phyloP scores from a whole-genome alignment of 768 basidiomycete species.

The Boletus reticulatus region DNA sequence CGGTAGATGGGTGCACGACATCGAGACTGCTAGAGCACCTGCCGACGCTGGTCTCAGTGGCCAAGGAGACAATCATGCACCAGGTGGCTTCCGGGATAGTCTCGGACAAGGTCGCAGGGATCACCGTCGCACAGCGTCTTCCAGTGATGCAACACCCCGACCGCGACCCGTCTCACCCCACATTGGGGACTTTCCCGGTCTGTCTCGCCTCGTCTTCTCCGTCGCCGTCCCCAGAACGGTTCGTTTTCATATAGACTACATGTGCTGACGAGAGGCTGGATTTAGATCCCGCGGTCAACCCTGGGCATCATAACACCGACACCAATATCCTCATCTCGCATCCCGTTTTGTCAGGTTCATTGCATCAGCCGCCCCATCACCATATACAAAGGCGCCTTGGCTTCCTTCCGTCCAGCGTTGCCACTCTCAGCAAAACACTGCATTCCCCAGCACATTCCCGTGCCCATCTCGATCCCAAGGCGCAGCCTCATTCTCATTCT shows the following conservation, averaged over 20 bases:
- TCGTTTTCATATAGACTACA: not conserved
- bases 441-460: constrained; percentile 19
- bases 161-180: constrained; percentile 34
- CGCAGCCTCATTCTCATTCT: constrained; percentile 39
- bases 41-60: constrained; percentile 7
- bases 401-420: constrained; percentile 37
- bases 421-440: constrained; percentile 34
- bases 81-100: constrained; percentile 3
- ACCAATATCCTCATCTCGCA: constrained; percentile 8
- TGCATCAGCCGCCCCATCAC: constrained; percentile 28
- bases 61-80: constrained; percentile 1
- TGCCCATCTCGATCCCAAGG: constrained; percentile 29
- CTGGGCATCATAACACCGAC: constrained; percentile 11
- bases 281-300: constrained; percentile 5
- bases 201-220: constrained; percentile 12
- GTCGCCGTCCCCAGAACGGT: constrained; percentile 2
- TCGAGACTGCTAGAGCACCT: constrained; percentile 6
- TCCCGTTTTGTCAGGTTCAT: constrained; percentile 10
- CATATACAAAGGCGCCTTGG: constrained; percentile 32
- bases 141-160: constrained; percentile 50
- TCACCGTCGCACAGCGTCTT: constrained; percentile 37
- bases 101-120: constrained; percentile 9
- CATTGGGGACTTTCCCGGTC: constrained; percentile 18
- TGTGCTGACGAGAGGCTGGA: constrained; percentile 16
- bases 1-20: constrained; percentile 20